These are phyloP conservation scores for Hydnum rufescens DNA, from an alignment of 768 basidiomycete genomes.

Conservation along the genomic window DNA sequence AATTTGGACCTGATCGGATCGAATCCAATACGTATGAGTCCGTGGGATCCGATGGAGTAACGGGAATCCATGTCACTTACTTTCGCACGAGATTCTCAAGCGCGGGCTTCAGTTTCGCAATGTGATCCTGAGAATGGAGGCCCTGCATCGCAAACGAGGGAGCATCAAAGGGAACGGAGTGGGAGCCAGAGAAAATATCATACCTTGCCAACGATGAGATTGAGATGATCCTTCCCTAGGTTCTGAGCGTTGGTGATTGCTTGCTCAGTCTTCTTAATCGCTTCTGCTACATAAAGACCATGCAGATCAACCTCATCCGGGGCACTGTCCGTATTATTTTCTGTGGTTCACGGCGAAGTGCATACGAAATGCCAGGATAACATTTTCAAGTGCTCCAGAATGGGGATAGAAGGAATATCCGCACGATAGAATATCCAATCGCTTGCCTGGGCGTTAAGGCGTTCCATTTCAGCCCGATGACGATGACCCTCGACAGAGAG, in stretches of 20 bases:
- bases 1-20: conserved; percentile 43
- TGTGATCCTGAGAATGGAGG: conserved; percentile 54
- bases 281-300: conserved; percentile 86
- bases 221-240: conserved; percentile 41
- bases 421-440: conserved; percentile 72
- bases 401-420: conserved; percentile 12
- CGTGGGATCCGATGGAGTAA: not conserved
- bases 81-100: conserved; percentile 73
- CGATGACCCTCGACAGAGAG: conserved; percentile 63
- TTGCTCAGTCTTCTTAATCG: conserved; percentile 49
- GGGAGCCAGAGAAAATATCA: not conserved
- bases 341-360: conserved; percentile 18
- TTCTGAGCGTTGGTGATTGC: conserved; percentile 48
- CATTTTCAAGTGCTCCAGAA: conserved; percentile 1
- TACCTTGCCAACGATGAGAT: conserved; percentile 57
- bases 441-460: conserved; percentile 60
- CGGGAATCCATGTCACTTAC: conserved; percentile 23
- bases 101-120: conserved; percentile 81
- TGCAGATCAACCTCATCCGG: conserved; percentile 74
- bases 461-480: conserved; percentile 59
- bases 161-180: not conserved
- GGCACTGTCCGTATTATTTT: conserved; percentile 62
- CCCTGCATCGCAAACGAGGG: conserved; percentile 29
- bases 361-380: not conserved
- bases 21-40: not conserved